Evolutionary conservation across 805 yeast genomes (phyloP).

Genomic region (Teunomyces panamensis): DNA sequence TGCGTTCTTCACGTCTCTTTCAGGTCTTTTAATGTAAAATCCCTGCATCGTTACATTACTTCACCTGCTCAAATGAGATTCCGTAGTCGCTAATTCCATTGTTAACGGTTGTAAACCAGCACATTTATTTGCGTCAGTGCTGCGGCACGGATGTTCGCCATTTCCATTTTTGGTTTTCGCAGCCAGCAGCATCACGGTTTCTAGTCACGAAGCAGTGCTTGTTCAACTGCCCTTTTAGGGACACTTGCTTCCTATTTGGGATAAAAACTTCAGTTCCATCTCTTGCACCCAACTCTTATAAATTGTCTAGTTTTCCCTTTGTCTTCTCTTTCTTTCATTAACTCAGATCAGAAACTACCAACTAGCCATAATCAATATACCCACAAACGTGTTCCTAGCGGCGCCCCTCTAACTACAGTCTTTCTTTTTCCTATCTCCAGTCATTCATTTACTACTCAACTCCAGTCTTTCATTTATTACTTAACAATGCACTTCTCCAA

Average conservation of each 20-base stretch:
- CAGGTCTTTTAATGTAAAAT: not conserved
- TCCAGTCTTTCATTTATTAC: conserved; percentile 5
- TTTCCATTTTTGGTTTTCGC: conserved; percentile 9
- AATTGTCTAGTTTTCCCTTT: not conserved
- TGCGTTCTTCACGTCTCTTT: not conserved
- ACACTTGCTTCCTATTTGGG: not conserved
- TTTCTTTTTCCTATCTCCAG: conserved; percentile 18
- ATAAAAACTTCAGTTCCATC: not conserved
- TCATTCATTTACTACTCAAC: conserved; percentile 14
- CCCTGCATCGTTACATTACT: too few species aligned
- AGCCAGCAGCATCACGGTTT: conserved; percentile 9
- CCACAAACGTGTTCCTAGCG: conserved; percentile 1
- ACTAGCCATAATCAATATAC: not conserved
- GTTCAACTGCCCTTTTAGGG: not conserved
- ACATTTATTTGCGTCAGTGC: not conserved
- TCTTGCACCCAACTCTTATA: not conserved
- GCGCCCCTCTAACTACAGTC: conserved; percentile 12
- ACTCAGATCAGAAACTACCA: not conserved
- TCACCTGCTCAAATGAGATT: too few species aligned
- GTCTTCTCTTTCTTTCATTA: not conserved
- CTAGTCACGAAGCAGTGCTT: not conserved
- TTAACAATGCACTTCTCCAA: conserved; percentile 26
- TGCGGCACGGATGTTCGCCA: conserved; percentile 1
- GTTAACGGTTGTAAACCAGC: not conserved
- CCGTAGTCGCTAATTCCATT: not conserved